These are phyloP conservation scores for Penstemon barbatus DNA, from an alignment of 257 asterid genomes.

Conservation along the genomic window DNA sequence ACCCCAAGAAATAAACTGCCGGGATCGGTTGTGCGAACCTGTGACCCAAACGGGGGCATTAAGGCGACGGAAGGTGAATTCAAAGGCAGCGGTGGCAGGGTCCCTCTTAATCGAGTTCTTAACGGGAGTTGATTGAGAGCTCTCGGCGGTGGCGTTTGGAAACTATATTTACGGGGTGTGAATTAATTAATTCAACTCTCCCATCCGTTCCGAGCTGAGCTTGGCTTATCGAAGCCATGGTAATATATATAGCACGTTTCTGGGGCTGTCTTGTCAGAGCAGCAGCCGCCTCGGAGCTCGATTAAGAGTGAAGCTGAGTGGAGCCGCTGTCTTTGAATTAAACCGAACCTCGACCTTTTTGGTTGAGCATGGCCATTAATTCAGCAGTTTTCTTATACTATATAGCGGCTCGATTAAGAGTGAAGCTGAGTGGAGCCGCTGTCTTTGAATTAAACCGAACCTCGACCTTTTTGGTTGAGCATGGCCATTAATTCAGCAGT, in stretches of 20 bases:
- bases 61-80: conserved; percentile 29
- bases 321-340: background rate
- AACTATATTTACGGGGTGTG: no score
- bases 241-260: background rate
- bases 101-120: no score
- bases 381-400: no score
- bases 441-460: conserved; percentile 20
- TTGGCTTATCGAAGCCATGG: background rate
- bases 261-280: conserved; percentile 30
- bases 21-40: conserved; percentile 20
- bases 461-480: conserved; percentile 18
- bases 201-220: background rate
- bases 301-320: background rate
- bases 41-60: conserved; percentile 35
- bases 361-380: no score
- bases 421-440: background rate
- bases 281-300: conserved; percentile 22
- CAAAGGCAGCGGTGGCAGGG: background rate
- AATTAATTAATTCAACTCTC: background rate
- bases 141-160: no score
- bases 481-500: no score
- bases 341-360: conserved; percentile 31
- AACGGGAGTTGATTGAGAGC: no score
- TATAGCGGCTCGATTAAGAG: background rate
- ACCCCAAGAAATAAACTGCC: background rate